Conservation (phyloP, 371 early-diverging fungal genomes). For the Coemansia sp. region DNA sequence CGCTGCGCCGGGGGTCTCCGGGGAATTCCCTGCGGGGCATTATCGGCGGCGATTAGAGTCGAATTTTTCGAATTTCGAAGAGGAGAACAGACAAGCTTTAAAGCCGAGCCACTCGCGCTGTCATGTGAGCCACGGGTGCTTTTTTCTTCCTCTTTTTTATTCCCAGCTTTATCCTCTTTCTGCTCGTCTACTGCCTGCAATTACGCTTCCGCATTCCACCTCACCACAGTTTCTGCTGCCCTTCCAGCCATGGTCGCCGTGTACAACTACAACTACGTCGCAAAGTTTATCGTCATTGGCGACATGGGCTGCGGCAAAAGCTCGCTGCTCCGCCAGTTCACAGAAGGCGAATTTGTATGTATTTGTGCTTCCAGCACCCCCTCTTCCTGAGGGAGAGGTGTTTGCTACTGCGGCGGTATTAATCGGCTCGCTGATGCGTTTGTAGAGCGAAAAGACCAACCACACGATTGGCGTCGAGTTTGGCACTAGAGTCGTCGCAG, state of each 20-base stretch:
- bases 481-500: constrained; percentile 51
- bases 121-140: neutral
- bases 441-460: constrained; percentile 54
- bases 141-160: neutral
- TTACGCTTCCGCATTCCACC: neutral
- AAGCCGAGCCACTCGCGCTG: neutral
- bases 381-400: neutral
- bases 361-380: neutral
- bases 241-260: constrained; percentile 42
- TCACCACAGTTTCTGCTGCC: neutral
- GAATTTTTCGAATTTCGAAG: neutral
- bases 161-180: neutral
- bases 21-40: constrained; percentile 45
- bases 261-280: constrained; percentile 53
- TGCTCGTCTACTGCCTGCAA: constrained; percentile 1
- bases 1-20: constrained; percentile 41
- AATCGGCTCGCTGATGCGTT: neutral
- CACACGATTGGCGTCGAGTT: constrained; percentile 60
- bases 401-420: neutral
- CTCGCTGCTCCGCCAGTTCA: constrained; percentile 52
- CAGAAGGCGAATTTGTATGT: constrained; percentile 52
- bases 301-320: constrained; percentile 55
- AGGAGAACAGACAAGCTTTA: neutral
- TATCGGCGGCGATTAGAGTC: too few relatives aligned
- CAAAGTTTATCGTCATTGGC: constrained; percentile 54